Conservation (phyloP, 352 stramenopile species). For the Phytopythium ostracodes region DNA sequence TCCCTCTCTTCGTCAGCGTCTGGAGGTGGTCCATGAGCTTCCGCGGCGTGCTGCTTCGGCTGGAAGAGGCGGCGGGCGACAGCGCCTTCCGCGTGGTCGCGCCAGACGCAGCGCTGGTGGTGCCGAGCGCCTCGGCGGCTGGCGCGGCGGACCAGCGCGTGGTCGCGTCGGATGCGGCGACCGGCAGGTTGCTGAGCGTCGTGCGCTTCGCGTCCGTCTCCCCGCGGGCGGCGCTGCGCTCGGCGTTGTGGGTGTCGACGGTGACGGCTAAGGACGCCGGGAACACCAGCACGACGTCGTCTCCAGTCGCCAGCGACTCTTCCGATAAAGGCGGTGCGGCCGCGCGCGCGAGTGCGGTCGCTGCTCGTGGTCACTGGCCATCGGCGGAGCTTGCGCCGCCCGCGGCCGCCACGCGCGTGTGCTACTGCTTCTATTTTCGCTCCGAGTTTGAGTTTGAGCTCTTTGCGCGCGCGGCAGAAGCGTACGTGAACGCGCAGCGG, state of each 20-base stretch:
- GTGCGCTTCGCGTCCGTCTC: constrained; percentile 35
- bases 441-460: constrained; percentile 49
- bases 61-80: constrained; percentile 24
- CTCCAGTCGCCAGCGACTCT: neutral
- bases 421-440: constrained; percentile 70
- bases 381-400: neutral
- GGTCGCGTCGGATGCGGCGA: constrained; percentile 47
- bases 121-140: constrained; percentile 23
- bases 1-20: neutral
- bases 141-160: constrained; percentile 45
- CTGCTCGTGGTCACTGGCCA: neutral
- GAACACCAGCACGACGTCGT: neutral
- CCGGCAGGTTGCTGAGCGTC: constrained; percentile 48
- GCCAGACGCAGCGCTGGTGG: constrained; percentile 34
- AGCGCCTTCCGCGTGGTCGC: constrained; percentile 47
- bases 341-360: neutral
- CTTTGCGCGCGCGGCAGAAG: constrained; percentile 33
- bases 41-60: constrained; percentile 56
- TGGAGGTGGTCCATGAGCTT: constrained; percentile 44
- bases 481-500: constrained; percentile 34
- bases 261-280: constrained; percentile 4
- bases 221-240: constrained; percentile 33
- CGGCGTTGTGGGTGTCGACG: constrained; percentile 45
- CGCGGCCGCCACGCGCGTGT: constrained; percentile 16
- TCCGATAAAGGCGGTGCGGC: too few relatives aligned